phyloP scores from a whole-genome alignment of 139 green algal genomes.

The Mesostigma viride region DNA sequence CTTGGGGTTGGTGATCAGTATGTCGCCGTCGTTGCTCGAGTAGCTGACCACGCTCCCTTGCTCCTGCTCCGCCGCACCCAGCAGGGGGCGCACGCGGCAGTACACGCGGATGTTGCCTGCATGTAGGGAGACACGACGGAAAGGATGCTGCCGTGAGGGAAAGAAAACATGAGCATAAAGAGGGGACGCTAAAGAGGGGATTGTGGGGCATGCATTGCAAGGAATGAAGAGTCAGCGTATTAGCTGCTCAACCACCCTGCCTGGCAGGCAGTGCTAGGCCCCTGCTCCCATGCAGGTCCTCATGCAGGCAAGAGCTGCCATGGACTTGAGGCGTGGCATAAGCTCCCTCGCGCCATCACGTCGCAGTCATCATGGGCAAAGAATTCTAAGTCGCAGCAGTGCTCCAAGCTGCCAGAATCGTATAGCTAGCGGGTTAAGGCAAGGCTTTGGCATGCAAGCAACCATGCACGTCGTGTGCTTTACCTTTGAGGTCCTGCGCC shows the following conservation, averaged over 20 bases:
- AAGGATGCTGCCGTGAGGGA: not conserved
- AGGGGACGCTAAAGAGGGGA: not conserved
- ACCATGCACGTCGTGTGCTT: not conserved
- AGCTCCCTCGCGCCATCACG: not conserved
- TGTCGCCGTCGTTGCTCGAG: conserved; percentile 8
- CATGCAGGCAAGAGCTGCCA: too few relatives aligned
- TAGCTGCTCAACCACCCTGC: too few relatives aligned
- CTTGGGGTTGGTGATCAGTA: conserved; percentile 6
- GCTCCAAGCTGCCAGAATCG: not conserved
- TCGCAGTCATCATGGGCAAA: not conserved
- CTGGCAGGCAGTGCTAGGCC: too few relatives aligned
- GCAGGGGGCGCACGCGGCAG: conserved; percentile 27
- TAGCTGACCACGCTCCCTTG: not conserved
- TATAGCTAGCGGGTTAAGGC: not conserved
- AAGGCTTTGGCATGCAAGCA: not conserved
- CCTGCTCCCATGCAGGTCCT: too few relatives aligned
- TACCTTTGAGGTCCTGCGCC: conserved; percentile 27
- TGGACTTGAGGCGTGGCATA: too few relatives aligned
- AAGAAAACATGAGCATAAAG: not conserved
- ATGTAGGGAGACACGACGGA: not conserved
- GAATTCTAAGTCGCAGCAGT: not conserved
- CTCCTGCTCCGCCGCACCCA: not conserved
- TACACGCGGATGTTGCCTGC: conserved; percentile 30
- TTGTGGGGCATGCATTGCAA: not conserved
- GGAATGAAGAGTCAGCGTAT: too few relatives aligned